Evolutionary conservation across 148 eudicot genomes (phyloP).

Genomic region (Heliamphora exappendiculata): DNA sequence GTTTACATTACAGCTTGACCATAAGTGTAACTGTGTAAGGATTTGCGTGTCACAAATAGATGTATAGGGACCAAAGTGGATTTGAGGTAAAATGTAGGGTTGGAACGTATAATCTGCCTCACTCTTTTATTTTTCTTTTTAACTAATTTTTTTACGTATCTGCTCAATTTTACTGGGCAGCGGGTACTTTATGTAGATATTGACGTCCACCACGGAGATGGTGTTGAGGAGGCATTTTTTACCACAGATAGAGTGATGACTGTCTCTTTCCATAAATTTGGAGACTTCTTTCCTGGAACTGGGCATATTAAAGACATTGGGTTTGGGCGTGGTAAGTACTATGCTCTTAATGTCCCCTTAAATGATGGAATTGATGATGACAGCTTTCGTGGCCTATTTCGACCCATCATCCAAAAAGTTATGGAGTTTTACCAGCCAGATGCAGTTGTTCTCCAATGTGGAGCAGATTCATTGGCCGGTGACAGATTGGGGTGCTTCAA

Average conservation of each 20-base stretch:
- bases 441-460: slow-evolving; percentile 93
- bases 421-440: slow-evolving; percentile 94
- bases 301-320: slow-evolving; percentile 91
- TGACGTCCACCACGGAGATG: slow-evolving; percentile 94
- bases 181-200: slow-evolving; percentile 86
- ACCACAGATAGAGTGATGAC: slow-evolving; percentile 96
- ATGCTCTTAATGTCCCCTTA: slow-evolving; percentile 82
- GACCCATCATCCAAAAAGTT: slow-evolving; percentile 72
- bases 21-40: no score
- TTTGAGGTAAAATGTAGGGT: no score
- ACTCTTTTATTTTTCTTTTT: neutral
- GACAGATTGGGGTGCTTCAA: slow-evolving; percentile 92
- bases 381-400: slow-evolving; percentile 71
- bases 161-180: slow-evolving; percentile 31
- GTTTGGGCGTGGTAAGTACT: slow-evolving; percentile 58
- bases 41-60: no score
- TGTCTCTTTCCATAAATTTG: slow-evolving; percentile 90
- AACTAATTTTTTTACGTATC: neutral
- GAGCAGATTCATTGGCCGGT: slow-evolving; percentile 93
- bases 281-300: slow-evolving; percentile 91
- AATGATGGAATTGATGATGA: slow-evolving; percentile 86
- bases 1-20: no score
- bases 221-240: slow-evolving; percentile 92
- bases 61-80: no score
- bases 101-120: neutral